Conservation (phyloP, 192 early-diverging fungal genomes). For the Rhizoclosmatium sp. region DNA sequence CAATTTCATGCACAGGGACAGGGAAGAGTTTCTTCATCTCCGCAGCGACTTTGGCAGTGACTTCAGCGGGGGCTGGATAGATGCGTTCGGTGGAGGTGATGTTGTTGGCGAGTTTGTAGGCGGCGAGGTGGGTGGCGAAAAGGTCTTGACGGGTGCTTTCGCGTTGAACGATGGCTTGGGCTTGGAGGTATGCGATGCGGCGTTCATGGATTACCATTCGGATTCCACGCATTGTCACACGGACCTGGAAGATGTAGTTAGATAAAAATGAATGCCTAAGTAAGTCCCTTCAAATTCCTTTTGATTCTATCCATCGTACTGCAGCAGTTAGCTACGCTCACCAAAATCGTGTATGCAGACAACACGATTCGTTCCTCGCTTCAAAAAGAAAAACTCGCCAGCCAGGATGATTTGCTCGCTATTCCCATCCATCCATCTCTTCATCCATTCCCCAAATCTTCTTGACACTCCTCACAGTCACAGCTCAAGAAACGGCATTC, state of each 20-base stretch:
- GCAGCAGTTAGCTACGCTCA: no score
- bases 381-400: background rate
- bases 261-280: background rate
- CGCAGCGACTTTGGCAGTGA: slow-evolving; percentile 10
- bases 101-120: slow-evolving; percentile 15
- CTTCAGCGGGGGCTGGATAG: background rate
- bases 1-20: slow-evolving; percentile 37
- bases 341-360: background rate
- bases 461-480: no score
- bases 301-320: no score
- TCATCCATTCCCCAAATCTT: no score
- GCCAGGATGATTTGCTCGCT: no score
- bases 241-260: slow-evolving; percentile 44
- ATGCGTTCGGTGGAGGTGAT: background rate
- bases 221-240: slow-evolving; percentile 59
- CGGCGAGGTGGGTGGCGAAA: slow-evolving; percentile 17
- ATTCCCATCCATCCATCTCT: no score
- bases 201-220: slow-evolving; percentile 62
- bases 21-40: slow-evolving; percentile 35
- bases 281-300: no score
- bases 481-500: background rate
- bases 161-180: slow-evolving; percentile 49
- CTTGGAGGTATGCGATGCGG: slow-evolving; percentile 49
- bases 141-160: slow-evolving; percentile 27
- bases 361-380: background rate